Percentiles rank a stretch among this genome's conserved stretches.
phyloP scores from a whole-genome alignment of 2,329 filamentous ascomycete genomes.

The Parafenestella ontariensis region DNA sequence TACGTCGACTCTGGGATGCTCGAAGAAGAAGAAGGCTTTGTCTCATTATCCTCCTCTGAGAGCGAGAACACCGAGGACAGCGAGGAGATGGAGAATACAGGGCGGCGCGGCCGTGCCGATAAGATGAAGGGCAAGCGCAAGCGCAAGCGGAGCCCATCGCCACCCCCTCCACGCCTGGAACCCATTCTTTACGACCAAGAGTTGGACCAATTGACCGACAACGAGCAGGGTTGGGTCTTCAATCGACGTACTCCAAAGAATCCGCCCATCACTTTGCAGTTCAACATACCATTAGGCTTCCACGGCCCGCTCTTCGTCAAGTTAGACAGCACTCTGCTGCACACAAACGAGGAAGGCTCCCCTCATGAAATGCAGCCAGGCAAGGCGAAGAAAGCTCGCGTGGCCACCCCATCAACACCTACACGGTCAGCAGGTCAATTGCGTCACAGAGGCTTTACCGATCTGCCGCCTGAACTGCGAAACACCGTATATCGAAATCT shows the following conservation, averaged over 20 bases:
- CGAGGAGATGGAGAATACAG: too few relatives aligned
- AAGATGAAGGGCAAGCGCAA: conserved; percentile 43
- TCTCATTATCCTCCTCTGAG: conserved; percentile 26
- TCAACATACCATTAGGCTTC: conserved; percentile 56
- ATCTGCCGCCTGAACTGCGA: conserved; percentile 53
- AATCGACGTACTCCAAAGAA: conserved; percentile 22
- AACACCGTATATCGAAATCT: conserved; percentile 56
- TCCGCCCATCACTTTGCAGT: conserved; percentile 50
- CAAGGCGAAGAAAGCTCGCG: conserved; percentile 14
- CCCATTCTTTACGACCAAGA: conserved; percentile 41
- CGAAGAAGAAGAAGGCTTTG: conserved; percentile 41
- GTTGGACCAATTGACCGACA: conserved; percentile 37
- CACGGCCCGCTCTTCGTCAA: conserved; percentile 55
- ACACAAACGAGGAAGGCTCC: conserved; percentile 12
- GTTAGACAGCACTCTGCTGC: conserved; percentile 43
- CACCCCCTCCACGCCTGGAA: conserved; percentile 43
- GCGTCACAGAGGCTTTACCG: conserved; percentile 29
- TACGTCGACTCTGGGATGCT: conserved; percentile 51
- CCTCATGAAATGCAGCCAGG: conserved; percentile 25
- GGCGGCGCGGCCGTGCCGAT: conserved; percentile 19
- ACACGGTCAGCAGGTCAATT: background rate
- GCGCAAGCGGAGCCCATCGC: conserved; percentile 46
- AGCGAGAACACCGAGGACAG: conserved; percentile 35
- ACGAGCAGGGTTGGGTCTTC: conserved; percentile 27
- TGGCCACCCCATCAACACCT: background rate